phyloP scores from a whole-genome alignment of 1,139 yeast species.

The Geotrichum cucujoidarum region DNA sequence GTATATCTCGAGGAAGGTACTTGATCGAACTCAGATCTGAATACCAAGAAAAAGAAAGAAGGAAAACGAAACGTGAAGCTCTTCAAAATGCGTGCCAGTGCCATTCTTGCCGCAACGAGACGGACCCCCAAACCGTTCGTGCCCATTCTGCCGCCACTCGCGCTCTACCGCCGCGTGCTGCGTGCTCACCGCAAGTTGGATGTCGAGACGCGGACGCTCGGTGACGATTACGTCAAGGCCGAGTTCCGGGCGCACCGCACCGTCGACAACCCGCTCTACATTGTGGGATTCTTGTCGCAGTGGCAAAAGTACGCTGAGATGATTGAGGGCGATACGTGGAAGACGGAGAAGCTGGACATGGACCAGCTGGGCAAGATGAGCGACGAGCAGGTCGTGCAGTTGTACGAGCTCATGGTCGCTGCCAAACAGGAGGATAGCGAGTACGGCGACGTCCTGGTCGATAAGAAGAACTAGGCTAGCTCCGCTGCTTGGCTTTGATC shows the following conservation, averaged over 20 bases:
- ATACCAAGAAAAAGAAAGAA: background rate
- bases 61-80: slow-evolving; percentile 1
- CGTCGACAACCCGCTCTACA: slow-evolving; percentile 84
- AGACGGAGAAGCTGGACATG: slow-evolving; percentile 58
- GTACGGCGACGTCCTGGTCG: slow-evolving; percentile 26
- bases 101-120: slow-evolving; percentile 48
- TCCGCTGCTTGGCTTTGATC: background rate
- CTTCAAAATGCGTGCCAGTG: slow-evolving; percentile 50
- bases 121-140: slow-evolving; percentile 50
- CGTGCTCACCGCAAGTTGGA: slow-evolving; percentile 65
- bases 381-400: slow-evolving; percentile 84
- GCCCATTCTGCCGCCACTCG: slow-evolving; percentile 76
- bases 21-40: background rate
- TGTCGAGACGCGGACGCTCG: slow-evolving; percentile 63
- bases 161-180: slow-evolving; percentile 67
- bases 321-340: slow-evolving; percentile 76
- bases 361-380: slow-evolving; percentile 74
- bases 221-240: slow-evolving; percentile 82
- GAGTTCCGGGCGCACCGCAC: slow-evolving; percentile 85
- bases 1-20: background rate
- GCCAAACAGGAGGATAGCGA: slow-evolving; percentile 40
- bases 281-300: slow-evolving; percentile 84
- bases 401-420: slow-evolving; percentile 67
- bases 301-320: slow-evolving; percentile 83
- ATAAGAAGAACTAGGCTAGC: background rate